phyloP scores from a whole-genome alignment of 2,329 filamentous ascomycete species.

The Dichotomopilus funicola region DNA sequence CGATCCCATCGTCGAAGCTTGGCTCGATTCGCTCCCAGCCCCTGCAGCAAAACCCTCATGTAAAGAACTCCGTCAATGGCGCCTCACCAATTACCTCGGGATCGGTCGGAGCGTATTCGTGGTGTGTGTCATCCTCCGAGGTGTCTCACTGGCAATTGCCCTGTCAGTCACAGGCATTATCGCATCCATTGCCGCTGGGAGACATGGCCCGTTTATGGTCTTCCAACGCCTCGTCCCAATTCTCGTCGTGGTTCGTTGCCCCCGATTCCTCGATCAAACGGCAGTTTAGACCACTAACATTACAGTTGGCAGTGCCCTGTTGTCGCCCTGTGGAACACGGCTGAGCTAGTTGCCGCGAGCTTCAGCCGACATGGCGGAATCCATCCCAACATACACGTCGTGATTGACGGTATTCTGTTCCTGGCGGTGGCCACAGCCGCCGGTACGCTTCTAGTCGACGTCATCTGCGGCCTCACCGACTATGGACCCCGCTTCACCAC shows the following conservation, averaged over 20 bases:
- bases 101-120: conserved; percentile 12
- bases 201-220: background rate
- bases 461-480: conserved; percentile 13
- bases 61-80: conserved; percentile 16
- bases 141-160: conserved; percentile 9
- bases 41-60: conserved; percentile 6
- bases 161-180: conserved; percentile 4
- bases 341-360: conserved; percentile 13
- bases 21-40: conserved; percentile 16
- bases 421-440: conserved; percentile 4
- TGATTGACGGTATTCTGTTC: conserved; percentile 13
- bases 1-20: conserved; percentile 17
- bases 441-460: conserved; percentile 12
- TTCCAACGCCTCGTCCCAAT: conserved; percentile 5
- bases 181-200: background rate
- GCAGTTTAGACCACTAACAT: background rate
- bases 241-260: conserved; percentile 13
- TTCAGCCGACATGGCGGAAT: conserved; percentile 11
- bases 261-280: background rate
- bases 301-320: conserved; percentile 8
- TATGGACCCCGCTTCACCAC: background rate
- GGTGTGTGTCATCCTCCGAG: conserved; percentile 10
- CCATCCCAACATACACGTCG: conserved; percentile 11
- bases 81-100: conserved; percentile 5
- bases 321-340: conserved; percentile 13